These are phyloP conservation scores for Naganishia vaughanmartiniae DNA, from an alignment of 768 basidiomycete species.

Conservation along the genomic window DNA sequence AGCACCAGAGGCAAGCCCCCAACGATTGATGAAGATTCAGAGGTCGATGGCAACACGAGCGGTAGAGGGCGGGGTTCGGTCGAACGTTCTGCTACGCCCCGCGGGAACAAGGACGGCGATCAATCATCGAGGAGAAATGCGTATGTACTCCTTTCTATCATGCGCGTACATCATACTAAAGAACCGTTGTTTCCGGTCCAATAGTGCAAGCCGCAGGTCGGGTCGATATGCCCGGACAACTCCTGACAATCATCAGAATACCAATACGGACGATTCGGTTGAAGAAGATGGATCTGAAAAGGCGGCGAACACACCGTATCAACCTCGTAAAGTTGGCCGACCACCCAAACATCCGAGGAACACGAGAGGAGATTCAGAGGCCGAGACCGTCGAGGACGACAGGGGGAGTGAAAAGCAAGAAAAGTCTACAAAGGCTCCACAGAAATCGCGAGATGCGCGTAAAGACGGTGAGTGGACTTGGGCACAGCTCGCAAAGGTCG, in stretches of 20 bases:
- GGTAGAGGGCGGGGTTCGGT: neutral
- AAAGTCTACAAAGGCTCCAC: neutral
- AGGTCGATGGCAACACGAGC: neutral
- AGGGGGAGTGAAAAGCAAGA: constrained; percentile 7
- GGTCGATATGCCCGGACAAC: constrained; percentile 6
- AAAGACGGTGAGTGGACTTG: constrained; percentile 12
- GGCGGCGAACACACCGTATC: neutral
- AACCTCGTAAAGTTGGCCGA: constrained; percentile 11
- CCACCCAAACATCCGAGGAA: neutral
- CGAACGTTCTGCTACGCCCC: neutral
- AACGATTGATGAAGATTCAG: constrained; percentile 15
- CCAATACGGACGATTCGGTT: constrained; percentile 13
- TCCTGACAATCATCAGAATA: constrained; percentile 10
- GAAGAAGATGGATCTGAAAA: constrained; percentile 17
- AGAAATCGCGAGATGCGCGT: constrained; percentile 3
- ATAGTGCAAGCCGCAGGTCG: constrained; percentile 2
- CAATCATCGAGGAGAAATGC: constrained; percentile 4
- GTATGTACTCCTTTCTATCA: neutral
- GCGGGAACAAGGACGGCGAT: constrained; percentile 1
- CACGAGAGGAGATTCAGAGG: neutral
- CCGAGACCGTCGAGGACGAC: constrained; percentile 12
- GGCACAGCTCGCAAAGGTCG: neutral
- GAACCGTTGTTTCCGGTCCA: too few relatives aligned
- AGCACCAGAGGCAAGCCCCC: constrained; percentile 27
- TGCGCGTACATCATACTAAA: too few relatives aligned